Evolutionary conservation across 2,329 filamentous ascomycete genomes (phyloP).

Genomic region (Exophiala aquamarina): DNA sequence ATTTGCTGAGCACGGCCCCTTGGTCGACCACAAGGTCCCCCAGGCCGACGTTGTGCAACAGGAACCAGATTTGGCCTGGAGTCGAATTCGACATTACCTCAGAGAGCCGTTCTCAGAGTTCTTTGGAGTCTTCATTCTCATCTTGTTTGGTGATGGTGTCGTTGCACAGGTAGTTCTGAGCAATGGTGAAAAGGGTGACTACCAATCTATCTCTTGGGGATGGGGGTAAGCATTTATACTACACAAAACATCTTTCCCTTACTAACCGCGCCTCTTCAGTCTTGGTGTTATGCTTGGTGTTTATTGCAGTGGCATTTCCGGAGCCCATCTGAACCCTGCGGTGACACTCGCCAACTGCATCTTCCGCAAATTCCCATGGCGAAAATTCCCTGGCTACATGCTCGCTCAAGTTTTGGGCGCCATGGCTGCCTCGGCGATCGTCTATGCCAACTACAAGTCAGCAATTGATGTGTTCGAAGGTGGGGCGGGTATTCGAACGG

Average conservation of each 20-base stretch:
- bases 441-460: constrained; percentile 64
- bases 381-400: constrained; percentile 67
- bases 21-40: constrained; percentile 35
- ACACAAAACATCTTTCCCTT: too few species aligned
- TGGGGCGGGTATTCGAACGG: constrained; percentile 58
- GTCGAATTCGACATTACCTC: constrained; percentile 49
- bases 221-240: constrained; percentile 40
- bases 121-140: constrained; percentile 65
- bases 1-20: constrained; percentile 33
- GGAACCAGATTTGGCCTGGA: constrained; percentile 49
- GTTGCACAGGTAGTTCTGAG: constrained; percentile 69
- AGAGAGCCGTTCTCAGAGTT: constrained; percentile 67
- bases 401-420: constrained; percentile 67
- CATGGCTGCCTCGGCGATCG: constrained; percentile 60
- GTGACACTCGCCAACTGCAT: constrained; percentile 70
- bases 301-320: constrained; percentile 59
- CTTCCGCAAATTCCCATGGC: constrained; percentile 67
- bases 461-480: constrained; percentile 67
- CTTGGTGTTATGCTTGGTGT: constrained; percentile 69
- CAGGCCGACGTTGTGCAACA: constrained; percentile 30
- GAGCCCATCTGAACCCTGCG: constrained; percentile 69
- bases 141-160: constrained; percentile 70
- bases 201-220: constrained; percentile 55
- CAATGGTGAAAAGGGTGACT: constrained; percentile 42
- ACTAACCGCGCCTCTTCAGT: constrained; percentile 34